Conservation (phyloP, 495 filamentous ascomycete species). For the Thermochaetoides thermophila region DNA sequence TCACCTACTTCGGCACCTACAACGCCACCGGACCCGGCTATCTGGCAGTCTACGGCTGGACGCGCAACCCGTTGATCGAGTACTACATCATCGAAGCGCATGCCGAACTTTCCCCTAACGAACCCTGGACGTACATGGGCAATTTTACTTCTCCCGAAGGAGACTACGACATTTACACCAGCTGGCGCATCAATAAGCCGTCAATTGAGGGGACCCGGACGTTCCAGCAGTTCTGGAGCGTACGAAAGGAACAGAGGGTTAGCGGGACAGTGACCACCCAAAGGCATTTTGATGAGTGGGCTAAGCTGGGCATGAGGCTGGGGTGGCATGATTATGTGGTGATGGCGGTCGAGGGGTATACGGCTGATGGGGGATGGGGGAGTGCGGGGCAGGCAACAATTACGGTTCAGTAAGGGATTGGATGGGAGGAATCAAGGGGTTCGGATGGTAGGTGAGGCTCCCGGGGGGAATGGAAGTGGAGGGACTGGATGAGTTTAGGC, state of each 20-base stretch:
- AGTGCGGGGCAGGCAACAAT: slow-evolving; percentile 8
- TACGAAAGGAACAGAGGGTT: slow-evolving; percentile 37
- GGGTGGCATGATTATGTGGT: slow-evolving; percentile 43
- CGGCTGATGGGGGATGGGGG: slow-evolving; percentile 11
- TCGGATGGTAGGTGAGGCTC: too few species aligned
- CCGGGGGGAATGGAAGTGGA: too few species aligned
- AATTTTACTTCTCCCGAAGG: slow-evolving; percentile 40
- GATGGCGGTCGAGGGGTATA: slow-evolving; percentile 43
- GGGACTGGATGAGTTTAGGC: too few species aligned
- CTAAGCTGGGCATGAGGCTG: slow-evolving; percentile 29
- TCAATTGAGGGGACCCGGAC: slow-evolving; percentile 45
- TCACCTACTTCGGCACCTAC: slow-evolving; percentile 42
- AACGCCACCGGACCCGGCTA: slow-evolving; percentile 43
- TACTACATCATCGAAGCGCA: slow-evolving; percentile 52
- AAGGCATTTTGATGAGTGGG: slow-evolving; percentile 48
- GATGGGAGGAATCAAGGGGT: background rate
- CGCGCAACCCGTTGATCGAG: slow-evolving; percentile 45
- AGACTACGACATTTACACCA: slow-evolving; percentile 41
- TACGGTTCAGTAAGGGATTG: slow-evolving; percentile 2
- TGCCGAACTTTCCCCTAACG: slow-evolving; percentile 39
- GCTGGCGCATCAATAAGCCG: slow-evolving; percentile 42
- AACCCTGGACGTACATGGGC: slow-evolving; percentile 36
- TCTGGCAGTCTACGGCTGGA: slow-evolving; percentile 51
- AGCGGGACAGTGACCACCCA: slow-evolving; percentile 33
- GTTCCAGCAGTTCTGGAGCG: slow-evolving; percentile 50